Evolutionary conservation across 169 alveolate genomes (phyloP), one percentile per base, ranked within the genome.

Genomic region (Eimeria acervulina): DNA sequence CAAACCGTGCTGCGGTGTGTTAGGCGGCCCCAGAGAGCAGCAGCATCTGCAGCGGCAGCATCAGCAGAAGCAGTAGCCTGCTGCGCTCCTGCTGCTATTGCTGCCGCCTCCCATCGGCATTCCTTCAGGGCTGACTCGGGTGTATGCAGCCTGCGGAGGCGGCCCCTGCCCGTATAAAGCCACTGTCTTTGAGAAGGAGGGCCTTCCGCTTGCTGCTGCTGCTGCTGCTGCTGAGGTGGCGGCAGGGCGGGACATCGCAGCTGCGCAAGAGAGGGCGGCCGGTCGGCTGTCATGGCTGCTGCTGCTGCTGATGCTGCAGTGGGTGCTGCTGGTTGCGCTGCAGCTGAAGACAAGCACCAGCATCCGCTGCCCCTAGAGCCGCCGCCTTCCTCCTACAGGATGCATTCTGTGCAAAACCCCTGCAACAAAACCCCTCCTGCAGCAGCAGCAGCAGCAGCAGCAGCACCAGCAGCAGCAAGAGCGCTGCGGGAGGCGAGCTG

Each of bases 81-180:
- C 59, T 17, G 15, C 2, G 59, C 59, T 51, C 59, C 59, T 51
- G n/a, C 84, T 36, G 26, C 52, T 13, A 78, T 5, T 12, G 89
- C 84, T 23, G 38, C 52, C 10, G 84, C 89, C 33, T 42, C 89
- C 89, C 89, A 78, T 28, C 44, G 23, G 89, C 89, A 78, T 63
- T 78, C 66, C 63, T 78, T 78, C 38, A 78, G 63, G 36, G 89
- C 89, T 78, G 89, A 59, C 44, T 78, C 89, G 33, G 89, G 66
- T 15, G 89, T 63, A 42, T 40, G 89, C 89, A 78, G 15, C 26
- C 89, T 47, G 38, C 89, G 33, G 12, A 78, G 63, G 8, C 89
- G 89, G 36, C 89, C 89, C 10, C 63, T 17, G 31, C 89, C 89
- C 61, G 10, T 55, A 21, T 21, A 21, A n/a, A 38, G 89, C 89